Evolutionary conservation across 1,284 basidiomycete species (phyloP).

Genomic region (Pseudozyma flocculosa): DNA sequence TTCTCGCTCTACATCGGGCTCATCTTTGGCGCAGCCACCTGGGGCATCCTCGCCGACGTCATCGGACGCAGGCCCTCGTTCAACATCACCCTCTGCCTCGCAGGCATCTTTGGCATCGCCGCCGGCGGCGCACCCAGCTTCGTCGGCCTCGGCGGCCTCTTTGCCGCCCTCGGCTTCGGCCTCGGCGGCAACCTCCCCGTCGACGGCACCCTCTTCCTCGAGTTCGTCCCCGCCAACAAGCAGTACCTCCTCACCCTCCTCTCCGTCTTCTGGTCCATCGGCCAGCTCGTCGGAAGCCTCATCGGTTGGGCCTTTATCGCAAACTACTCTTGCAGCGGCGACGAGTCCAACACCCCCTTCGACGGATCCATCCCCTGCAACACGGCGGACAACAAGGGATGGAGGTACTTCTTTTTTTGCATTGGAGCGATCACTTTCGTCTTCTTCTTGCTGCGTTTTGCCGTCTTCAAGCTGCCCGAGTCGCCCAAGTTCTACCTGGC

Average conservation of each 20-base stretch:
- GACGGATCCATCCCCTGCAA: conserved; percentile 28
- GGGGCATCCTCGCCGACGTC: conserved; percentile 55
- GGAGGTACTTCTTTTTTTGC: conserved; percentile 55
- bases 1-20: conserved; percentile 52
- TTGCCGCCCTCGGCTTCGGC: conserved; percentile 52
- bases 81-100: conserved; percentile 54
- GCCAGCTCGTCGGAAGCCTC: conserved; percentile 51
- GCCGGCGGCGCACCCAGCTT: conserved; percentile 51
- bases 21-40: conserved; percentile 52
- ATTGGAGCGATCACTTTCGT: conserved; percentile 51
- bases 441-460: conserved; percentile 51
- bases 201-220: conserved; percentile 57
- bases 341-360: conserved; percentile 27
- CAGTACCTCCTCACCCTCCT: conserved; percentile 54
- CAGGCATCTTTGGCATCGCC: conserved; percentile 55
- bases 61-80: conserved; percentile 54
- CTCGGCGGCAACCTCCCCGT: conserved; percentile 56
- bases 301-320: conserved; percentile 56
- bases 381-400: conserved; percentile 44
- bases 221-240: conserved; percentile 51
- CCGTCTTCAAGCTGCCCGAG: conserved; percentile 54
- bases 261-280: conserved; percentile 57
- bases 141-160: conserved; percentile 47
- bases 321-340: conserved; percentile 46
- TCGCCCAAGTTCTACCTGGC: conserved; percentile 56